These are phyloP conservation scores for Hanseniaspora lindneri DNA, from an alignment of 805 yeast species.

Conservation along the genomic window DNA sequence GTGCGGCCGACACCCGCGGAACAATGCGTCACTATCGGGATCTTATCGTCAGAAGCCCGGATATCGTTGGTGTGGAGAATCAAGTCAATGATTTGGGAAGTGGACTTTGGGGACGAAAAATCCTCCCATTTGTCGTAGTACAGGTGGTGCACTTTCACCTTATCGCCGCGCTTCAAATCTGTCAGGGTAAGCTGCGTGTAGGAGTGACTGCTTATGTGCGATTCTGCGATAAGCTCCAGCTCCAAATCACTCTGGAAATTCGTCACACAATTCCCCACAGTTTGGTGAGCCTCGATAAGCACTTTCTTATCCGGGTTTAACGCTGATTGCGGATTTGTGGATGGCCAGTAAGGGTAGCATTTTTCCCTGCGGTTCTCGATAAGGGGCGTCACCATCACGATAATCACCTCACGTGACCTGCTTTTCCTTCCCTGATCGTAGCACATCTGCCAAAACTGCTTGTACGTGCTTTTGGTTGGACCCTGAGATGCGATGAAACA, in stretches of 20 bases:
- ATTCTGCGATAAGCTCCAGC: slow-evolving; percentile 18
- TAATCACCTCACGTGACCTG: slow-evolving; percentile 33
- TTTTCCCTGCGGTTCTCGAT: slow-evolving; percentile 59
- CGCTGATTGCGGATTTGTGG: background rate
- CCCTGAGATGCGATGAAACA: slow-evolving; percentile 64
- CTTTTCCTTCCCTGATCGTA: slow-evolving; percentile 46
- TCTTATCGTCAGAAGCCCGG: slow-evolving; percentile 20
- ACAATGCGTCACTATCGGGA: slow-evolving; percentile 72
- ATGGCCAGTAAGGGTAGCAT: slow-evolving; percentile 73
- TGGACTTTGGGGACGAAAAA: slow-evolving; percentile 47
- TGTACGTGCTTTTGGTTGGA: slow-evolving; percentile 59
- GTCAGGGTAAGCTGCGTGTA: slow-evolving; percentile 22
- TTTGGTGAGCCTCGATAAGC: background rate
- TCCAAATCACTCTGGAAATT: slow-evolving; percentile 21
- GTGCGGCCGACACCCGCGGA: slow-evolving; percentile 97
- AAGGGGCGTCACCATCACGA: slow-evolving; percentile 68
- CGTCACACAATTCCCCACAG: slow-evolving; percentile 20
- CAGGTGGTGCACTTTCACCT: slow-evolving; percentile 41
- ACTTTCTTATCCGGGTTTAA: slow-evolving; percentile 14
- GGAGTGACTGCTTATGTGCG: slow-evolving; percentile 20
- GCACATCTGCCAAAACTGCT: slow-evolving; percentile 85
- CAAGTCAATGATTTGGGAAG: slow-evolving; percentile 28
- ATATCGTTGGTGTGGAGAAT: slow-evolving; percentile 26
- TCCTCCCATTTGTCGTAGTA: slow-evolving; percentile 78
- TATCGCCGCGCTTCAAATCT: background rate